Percentiles rank a stretch among this genome's conserved stretches.
Conservation (phyloP, 2,329 filamentous ascomycete genomes). For the Dothistroma septosporum region DNA sequence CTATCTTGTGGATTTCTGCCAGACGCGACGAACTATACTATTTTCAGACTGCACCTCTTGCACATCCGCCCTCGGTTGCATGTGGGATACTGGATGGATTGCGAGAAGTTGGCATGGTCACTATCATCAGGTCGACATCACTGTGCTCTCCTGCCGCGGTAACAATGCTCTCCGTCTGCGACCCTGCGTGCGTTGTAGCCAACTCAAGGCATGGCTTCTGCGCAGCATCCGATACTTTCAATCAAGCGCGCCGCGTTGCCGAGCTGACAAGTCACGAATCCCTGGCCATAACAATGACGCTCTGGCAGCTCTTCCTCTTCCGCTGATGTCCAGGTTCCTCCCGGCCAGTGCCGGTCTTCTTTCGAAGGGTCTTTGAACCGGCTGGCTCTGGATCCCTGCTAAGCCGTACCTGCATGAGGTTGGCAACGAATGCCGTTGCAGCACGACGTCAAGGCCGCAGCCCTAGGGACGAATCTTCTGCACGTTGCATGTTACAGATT, state of each 20-base stretch:
- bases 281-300: background rate
- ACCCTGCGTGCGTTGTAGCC: background rate
- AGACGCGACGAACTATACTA: background rate
- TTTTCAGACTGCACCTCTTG: slow-evolving; percentile 2
- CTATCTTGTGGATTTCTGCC: slow-evolving; percentile 1
- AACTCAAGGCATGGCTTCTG: background rate
- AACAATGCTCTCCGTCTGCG: background rate
- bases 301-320: slow-evolving; percentile 1
- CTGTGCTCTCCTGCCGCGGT: slow-evolving; percentile 1
- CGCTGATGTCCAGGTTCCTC: slow-evolving; percentile 4
- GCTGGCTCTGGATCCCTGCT: slow-evolving; percentile 18
- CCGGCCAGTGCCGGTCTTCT: background rate
- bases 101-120: slow-evolving; percentile 7
- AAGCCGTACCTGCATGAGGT: slow-evolving; percentile 27
- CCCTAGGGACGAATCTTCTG: slow-evolving; percentile 24
- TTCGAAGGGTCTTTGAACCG: slow-evolving; percentile 9
- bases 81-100: slow-evolving; percentile 13
- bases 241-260: slow-evolving; percentile 3
- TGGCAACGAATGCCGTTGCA: slow-evolving; percentile 24
- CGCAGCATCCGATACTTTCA: background rate
- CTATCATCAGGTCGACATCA: background rate
- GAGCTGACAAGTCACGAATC: background rate
- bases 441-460: slow-evolving; percentile 14
- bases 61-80: slow-evolving; percentile 23
- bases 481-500: slow-evolving; percentile 24